Percentiles rank a stretch among this genome's conserved stretches.
Evolutionary conservation across 306 rosid species (phyloP).

Genomic region (Pterocarpus macrocarpus): DNA sequence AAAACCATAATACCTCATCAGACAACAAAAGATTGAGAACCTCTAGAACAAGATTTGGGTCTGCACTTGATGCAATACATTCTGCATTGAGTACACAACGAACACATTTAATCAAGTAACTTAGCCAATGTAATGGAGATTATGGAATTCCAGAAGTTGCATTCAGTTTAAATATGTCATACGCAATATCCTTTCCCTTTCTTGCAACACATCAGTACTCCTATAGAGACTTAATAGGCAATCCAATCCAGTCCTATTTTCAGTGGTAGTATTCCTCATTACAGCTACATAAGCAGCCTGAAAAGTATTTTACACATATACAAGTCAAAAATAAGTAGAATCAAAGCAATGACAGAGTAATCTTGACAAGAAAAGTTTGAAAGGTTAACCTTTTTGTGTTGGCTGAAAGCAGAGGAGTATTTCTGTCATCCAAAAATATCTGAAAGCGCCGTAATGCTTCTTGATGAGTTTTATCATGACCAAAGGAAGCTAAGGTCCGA

Average conservation of each 20-base stretch:
- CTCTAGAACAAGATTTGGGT: constrained; percentile 60
- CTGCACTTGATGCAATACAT: constrained; percentile 63
- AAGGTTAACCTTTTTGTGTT: constrained; percentile 60
- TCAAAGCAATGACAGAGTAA: not conserved
- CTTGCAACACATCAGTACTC: constrained; percentile 60
- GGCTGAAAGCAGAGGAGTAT: constrained; percentile 63
- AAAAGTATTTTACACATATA: constrained; percentile 22
- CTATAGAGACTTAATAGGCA: constrained; percentile 57
- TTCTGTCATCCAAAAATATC: constrained; percentile 52
- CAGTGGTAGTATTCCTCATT: constrained; percentile 59
- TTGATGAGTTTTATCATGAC: constrained; percentile 58
- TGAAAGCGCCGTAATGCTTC: constrained; percentile 67
- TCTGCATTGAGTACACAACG: constrained; percentile 52
- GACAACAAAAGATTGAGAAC: constrained; percentile 61
- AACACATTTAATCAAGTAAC: constrained; percentile 15
- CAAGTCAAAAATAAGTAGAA: not conserved
- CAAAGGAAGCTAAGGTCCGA: constrained; percentile 62
- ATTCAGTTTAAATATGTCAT: constrained; percentile 39
- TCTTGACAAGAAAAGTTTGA: not conserved
- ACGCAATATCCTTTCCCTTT: constrained; percentile 61
- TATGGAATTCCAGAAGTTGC: not conserved
- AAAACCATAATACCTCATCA: constrained; percentile 52
- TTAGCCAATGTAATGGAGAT: not conserved
- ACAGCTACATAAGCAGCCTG: constrained; percentile 69
- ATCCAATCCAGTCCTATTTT: constrained; percentile 55